Evolutionary conservation across 176 grass and related monocot genomes (phyloP), one percentile per base, ranked within the genome.

Genomic region (Chrysopogon serrulatus): DNA sequence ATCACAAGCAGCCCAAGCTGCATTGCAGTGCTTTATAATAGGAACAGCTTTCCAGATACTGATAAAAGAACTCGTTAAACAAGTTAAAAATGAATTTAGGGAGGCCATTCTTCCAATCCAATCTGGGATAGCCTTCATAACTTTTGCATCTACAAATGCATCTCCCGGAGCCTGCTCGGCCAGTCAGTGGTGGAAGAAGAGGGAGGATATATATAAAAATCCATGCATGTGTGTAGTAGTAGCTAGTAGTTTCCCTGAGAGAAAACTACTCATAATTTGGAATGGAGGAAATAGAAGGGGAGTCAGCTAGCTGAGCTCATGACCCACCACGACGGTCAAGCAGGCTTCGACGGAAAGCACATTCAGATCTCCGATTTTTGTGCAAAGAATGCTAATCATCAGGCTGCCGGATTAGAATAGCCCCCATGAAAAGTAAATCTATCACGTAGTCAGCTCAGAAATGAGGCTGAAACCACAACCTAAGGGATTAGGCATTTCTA

Each of bases 91-190:
- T 30, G 14, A 47, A 47, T 18, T 14, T 18, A 71, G 3, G 1
- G 10, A 61, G 26, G 18, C 18, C 57, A 79, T 65, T 79, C 8
- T 36, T 36, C 35, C 27, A 49, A 53, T 36, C 35, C 27, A 49
- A 53, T 69, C 32, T 43, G 1, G 16, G 57, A 47, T 16, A 79
- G 57, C 70, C 70, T 76, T 84, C 82, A 84, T 84, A 65, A 64
- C 18, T 33, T 65, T 65, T 51, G 40, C 26, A 19, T 66, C 54
- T 75, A 43, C 41, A 76, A 4, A 84, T 51, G 31, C 27, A 26
- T 6, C 47, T 71, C 16, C 30, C 10, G 30, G 71, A 75, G 57
- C 71, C 57, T 32, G 37, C 36, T 79, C 21, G 10, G 35, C 49
- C 53, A 40, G 74, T 62, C 61, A 32, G 28, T 64, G 27, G 14